Conservation (phyloP, 2,329 filamentous ascomycete species). For the Clonostachys byssicola region DNA sequence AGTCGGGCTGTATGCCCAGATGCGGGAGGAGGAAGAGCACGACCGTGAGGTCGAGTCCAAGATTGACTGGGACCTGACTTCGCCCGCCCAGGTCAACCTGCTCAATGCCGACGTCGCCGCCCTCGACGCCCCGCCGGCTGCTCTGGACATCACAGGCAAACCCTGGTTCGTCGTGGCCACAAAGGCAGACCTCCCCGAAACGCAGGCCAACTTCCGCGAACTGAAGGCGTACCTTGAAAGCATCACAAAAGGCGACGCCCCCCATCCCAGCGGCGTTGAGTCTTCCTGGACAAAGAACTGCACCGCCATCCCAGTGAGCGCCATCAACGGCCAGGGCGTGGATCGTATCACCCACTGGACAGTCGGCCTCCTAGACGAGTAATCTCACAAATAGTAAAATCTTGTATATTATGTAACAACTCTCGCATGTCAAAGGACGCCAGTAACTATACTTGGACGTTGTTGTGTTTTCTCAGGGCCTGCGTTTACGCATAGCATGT, state of each 20-base stretch:
- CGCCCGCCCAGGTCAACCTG: conserved; percentile 2
- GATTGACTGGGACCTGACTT: conserved; percentile 51
- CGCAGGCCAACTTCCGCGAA: conserved; percentile 69
- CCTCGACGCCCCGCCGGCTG: conserved; percentile 1
- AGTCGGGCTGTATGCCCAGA: conserved; percentile 80
- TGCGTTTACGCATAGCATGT: not conserved
- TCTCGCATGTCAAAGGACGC: not conserved
- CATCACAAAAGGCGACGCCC: conserved; percentile 56
- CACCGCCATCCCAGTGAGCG: conserved; percentile 79
- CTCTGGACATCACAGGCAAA: conserved; percentile 81
- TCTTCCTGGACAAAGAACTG: conserved; percentile 57
- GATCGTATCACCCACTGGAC: conserved; percentile 70
- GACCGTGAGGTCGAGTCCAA: conserved; percentile 54
- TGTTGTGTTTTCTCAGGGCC: not conserved
- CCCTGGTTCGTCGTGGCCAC: conserved; percentile 96
- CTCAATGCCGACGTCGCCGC: conserved; percentile 11
- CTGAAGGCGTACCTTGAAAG: conserved; percentile 68
- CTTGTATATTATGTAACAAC: not conserved
- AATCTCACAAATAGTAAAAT: conserved; percentile 5
- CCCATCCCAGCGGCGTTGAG: conserved; percentile 69
- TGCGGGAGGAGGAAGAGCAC: conserved; percentile 68
- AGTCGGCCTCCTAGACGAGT: conserved; percentile 56
- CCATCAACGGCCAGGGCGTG: conserved; percentile 82
- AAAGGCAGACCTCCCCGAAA: conserved; percentile 80
- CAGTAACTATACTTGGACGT: not conserved